Percentiles rank a stretch among this genome's conserved stretches.
Conservation (phyloP, 768 basidiomycete genomes). For the Termitomyces sp. region DNA sequence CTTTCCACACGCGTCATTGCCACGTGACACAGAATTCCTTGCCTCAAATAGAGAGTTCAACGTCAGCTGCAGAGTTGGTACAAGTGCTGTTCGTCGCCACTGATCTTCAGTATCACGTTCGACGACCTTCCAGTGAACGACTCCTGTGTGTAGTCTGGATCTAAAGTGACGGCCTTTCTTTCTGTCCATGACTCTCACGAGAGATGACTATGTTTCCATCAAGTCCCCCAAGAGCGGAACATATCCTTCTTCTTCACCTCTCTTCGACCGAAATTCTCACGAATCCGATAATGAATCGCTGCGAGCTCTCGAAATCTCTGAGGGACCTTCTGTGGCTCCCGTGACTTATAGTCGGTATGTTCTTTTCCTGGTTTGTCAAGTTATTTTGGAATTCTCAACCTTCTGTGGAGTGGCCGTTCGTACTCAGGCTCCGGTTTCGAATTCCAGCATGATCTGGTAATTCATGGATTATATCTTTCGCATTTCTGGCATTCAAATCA, state of each 20-base stretch:
- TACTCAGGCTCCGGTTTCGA: conserved; percentile 75
- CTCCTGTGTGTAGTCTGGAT: neutral
- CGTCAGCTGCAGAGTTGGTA: neutral
- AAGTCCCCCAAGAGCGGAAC: conserved; percentile 32
- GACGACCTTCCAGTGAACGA: neutral
- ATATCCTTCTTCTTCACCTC: conserved; percentile 31
- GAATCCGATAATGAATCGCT: conserved; percentile 68
- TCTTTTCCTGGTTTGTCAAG: neutral
- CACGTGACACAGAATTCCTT: neutral
- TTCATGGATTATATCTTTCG: conserved; percentile 8
- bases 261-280: conserved; percentile 34
- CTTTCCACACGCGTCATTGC: neutral
- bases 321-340: conserved; percentile 42
- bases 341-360: conserved; percentile 30
- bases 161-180: neutral
- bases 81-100: neutral
- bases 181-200: conserved; percentile 31
- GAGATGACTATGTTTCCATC: conserved; percentile 40
- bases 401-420: conserved; percentile 38
- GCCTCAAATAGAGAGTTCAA: neutral
- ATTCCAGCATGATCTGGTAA: conserved; percentile 61
- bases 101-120: neutral
- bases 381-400: neutral
- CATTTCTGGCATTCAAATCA: neutral
- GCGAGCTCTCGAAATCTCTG: conserved; percentile 71